Conservation (phyloP, 768 basidiomycete genomes). For the Suillus luteus region DNA sequence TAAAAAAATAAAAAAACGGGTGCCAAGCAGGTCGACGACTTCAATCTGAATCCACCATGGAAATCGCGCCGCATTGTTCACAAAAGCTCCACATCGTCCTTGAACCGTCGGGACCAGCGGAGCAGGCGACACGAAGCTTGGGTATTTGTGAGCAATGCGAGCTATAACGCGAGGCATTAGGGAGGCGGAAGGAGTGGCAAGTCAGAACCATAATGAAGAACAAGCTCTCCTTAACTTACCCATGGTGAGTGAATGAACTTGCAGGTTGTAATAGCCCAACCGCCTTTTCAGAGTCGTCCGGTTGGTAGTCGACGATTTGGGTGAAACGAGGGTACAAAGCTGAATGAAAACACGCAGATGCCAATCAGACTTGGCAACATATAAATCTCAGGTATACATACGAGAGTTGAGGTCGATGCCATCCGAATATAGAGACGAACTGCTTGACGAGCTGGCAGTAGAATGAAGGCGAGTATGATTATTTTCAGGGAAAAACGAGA, state of each 20-base stretch:
- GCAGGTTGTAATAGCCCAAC: conserved; percentile 73
- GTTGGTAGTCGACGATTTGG: conserved; percentile 50
- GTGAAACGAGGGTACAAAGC: conserved; percentile 65
- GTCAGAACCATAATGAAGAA: conserved; percentile 18
- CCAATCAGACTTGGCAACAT: background rate
- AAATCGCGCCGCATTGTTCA: conserved; percentile 87
- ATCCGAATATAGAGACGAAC: conserved; percentile 49
- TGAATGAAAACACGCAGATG: conserved; percentile 11
- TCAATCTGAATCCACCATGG: conserved; percentile 80
- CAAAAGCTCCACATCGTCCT: conserved; percentile 86
- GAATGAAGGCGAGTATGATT: conserved; percentile 67
- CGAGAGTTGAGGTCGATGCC: conserved; percentile 49
- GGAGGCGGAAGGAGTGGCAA: conserved; percentile 10
- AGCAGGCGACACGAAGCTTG: conserved; percentile 79
- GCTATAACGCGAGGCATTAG: conserved; percentile 35
- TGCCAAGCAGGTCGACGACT: background rate
- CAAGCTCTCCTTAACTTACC: conserved; percentile 48
- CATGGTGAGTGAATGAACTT: conserved; percentile 63
- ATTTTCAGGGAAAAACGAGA: conserved; percentile 53
- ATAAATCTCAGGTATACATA: conserved; percentile 35
- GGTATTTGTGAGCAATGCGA: conserved; percentile 78
- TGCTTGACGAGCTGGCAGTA: conserved; percentile 57
- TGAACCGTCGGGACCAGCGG: conserved; percentile 66
- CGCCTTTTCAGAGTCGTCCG: conserved; percentile 47
- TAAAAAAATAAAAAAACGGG: conserved; percentile 30